phyloP scores from a whole-genome alignment of 345 rosid species.

The Sisymbrium irio region DNA sequence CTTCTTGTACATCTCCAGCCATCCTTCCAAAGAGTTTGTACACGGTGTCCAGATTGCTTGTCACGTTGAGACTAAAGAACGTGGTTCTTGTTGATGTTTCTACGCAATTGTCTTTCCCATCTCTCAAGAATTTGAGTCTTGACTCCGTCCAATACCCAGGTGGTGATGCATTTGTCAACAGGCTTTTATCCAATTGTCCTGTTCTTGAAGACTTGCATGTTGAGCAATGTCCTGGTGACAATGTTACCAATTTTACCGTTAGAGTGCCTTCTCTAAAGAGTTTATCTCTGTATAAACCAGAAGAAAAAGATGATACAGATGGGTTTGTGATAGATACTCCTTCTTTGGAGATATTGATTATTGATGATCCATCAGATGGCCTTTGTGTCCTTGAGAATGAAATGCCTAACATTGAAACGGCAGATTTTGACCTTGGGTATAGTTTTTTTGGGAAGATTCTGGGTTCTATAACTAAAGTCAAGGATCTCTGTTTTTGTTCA shows the following conservation, averaged over 20 bases:
- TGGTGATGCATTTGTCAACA: neutral
- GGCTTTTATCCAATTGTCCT: slow-evolving; percentile 13
- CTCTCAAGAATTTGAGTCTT: neutral
- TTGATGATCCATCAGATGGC: neutral
- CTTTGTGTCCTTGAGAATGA: neutral
- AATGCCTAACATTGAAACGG: neutral
- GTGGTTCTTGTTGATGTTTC: neutral
- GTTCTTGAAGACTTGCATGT: slow-evolving; percentile 14
- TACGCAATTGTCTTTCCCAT: neutral
- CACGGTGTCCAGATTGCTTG: neutral
- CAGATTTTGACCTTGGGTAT: neutral
- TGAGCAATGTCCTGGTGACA: neutral
- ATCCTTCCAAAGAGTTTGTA: slow-evolving; percentile 7
- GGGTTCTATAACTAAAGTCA: neutral
- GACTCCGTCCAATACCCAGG: neutral
- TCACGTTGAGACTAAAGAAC: neutral
- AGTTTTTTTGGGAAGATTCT: neutral
- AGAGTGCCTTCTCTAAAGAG: neutral
- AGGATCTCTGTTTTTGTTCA: neutral
- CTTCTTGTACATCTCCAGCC: neutral
- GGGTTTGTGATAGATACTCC: slow-evolving; percentile 1
- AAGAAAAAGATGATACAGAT: neutral
- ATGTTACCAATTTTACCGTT: neutral
- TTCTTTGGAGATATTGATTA: neutral
- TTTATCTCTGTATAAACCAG: neutral